phyloP scores from a whole-genome alignment of 2,329 filamentous ascomycete species.

The Ascochyta koolunga region DNA sequence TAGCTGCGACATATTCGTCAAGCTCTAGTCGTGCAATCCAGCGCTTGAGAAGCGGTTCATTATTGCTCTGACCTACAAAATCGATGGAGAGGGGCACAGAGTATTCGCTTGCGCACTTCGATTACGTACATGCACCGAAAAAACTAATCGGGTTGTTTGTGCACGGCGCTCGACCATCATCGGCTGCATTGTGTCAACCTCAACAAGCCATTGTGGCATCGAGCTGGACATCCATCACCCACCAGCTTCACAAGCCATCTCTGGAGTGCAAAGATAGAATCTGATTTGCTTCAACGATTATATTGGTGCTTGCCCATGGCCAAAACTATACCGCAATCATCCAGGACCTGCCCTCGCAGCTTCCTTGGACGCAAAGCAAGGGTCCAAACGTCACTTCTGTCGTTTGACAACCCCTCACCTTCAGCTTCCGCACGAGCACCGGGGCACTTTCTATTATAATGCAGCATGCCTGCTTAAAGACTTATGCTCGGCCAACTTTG shows the following conservation, averaged over 20 bases:
- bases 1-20: neutral
- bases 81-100: no score
- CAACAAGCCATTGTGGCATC: neutral
- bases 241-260: neutral
- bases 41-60: neutral
- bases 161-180: neutral
- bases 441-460: constrained; percentile 2
- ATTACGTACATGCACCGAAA: neutral
- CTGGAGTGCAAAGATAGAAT: neutral
- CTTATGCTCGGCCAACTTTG: neutral
- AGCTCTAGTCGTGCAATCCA: neutral
- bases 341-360: neutral
- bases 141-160: neutral
- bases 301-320: neutral
- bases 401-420: constrained; percentile 4
- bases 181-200: neutral
- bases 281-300: neutral
- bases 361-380: constrained; percentile 7
- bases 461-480: constrained; percentile 5
- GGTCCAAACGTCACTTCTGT: constrained; percentile 6
- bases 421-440: neutral
- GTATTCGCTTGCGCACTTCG: no score
- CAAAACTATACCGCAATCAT: neutral
- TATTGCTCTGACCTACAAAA: neutral
- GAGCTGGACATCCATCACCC: neutral